Conservation (phyloP, 1,284 basidiomycete genomes). For the Leccinum pachyderme region DNA sequence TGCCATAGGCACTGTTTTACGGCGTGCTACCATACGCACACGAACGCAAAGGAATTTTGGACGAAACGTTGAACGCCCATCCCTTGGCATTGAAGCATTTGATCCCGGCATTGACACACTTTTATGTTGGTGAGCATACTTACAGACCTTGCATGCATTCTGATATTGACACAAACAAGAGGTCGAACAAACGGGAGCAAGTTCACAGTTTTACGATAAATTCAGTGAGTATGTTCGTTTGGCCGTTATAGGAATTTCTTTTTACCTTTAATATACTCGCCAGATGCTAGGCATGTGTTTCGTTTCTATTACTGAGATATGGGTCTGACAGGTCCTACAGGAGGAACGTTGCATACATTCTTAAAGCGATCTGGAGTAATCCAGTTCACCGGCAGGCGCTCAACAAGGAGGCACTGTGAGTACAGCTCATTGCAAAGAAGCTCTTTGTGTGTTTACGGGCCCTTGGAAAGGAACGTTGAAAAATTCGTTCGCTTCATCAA, state of each 20-base stretch:
- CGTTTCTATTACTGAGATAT: neutral
- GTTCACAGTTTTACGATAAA: slow-evolving; percentile 98
- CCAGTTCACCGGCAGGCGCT: slow-evolving; percentile 83
- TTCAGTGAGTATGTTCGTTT: slow-evolving; percentile 64
- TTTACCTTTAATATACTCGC: slow-evolving; percentile 6
- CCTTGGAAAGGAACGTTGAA: slow-evolving; percentile 66
- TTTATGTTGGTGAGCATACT: slow-evolving; percentile 78
- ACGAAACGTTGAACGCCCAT: slow-evolving; percentile 81
- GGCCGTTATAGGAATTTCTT: slow-evolving; percentile 4
- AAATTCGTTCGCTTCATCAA: slow-evolving; percentile 96
- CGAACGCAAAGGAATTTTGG: slow-evolving; percentile 77
- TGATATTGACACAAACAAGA: slow-evolving; percentile 48
- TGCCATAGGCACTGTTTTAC: slow-evolving; percentile 76
- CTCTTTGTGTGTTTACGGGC: slow-evolving; percentile 1
- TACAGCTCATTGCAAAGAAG: slow-evolving; percentile 10
- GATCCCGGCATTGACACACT: slow-evolving; percentile 90
- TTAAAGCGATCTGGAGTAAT: slow-evolving; percentile 90
- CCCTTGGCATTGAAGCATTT: slow-evolving; percentile 84
- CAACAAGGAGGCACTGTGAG: slow-evolving; percentile 72
- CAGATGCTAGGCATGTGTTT: slow-evolving; percentile 55
- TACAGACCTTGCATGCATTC: neutral
- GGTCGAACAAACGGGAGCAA: slow-evolving; percentile 95
- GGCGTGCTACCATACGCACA: slow-evolving; percentile 78
- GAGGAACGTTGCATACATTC: slow-evolving; percentile 81
- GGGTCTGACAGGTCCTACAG: slow-evolving; percentile 39